These are phyloP conservation scores for Pleomassaria siparia DNA, from an alignment of 2,329 filamentous ascomycete genomes.

Conservation along the genomic window DNA sequence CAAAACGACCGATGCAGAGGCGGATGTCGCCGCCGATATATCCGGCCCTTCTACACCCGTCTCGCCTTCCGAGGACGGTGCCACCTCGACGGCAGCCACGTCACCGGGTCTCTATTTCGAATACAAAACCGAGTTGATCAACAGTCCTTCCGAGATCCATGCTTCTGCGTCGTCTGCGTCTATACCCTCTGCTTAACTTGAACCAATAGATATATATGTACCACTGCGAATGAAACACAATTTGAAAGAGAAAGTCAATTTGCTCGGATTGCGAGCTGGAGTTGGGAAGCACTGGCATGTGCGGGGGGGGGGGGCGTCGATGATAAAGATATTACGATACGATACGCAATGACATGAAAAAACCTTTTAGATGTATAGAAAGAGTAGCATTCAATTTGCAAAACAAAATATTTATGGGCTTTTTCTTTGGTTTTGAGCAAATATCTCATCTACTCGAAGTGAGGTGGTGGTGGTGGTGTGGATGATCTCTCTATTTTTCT, in stretches of 20 bases:
- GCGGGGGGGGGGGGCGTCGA: neutral
- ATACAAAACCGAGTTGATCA: neutral
- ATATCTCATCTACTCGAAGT: no score
- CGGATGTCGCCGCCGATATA: neutral
- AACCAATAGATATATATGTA: no score
- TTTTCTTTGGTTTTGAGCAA: no score
- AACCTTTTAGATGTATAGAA: neutral
- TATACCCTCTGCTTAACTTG: neutral
- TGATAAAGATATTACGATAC: no score
- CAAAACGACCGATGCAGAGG: neutral
- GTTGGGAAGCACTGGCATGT: neutral
- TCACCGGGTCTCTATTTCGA: neutral
- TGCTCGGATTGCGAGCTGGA: neutral
- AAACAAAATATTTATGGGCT: no score
- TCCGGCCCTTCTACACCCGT: neutral
- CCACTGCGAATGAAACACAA: neutral
- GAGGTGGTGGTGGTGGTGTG: no score
- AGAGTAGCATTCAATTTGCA: slow-evolving; percentile 1
- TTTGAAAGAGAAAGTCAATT: neutral
- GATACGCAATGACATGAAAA: neutral
- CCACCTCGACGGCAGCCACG: neutral
- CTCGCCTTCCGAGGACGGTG: neutral
- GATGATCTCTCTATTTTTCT: no score
- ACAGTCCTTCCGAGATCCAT: neutral
- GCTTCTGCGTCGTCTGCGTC: neutral